phyloP scores from a whole-genome alignment of 2,329 filamentous ascomycete species.

The Elsinoe ampelina region DNA sequence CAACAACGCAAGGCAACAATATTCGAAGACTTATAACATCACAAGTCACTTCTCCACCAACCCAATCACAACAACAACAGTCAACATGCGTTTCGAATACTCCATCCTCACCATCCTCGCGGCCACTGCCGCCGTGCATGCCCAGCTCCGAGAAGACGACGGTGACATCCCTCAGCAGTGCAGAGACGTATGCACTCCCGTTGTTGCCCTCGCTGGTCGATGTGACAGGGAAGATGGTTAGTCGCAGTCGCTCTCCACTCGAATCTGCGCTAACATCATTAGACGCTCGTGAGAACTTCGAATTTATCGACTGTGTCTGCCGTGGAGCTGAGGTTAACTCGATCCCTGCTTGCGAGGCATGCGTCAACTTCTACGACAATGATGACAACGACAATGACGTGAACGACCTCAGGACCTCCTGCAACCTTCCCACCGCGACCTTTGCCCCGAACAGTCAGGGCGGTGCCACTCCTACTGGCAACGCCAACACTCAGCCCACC shows the following conservation, averaged over 20 bases:
- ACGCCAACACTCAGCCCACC: slow-evolving; percentile 2
- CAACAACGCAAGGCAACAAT: slow-evolving; percentile 2
- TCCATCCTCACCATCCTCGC: slow-evolving; percentile 13
- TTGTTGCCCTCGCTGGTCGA: slow-evolving; percentile 20
- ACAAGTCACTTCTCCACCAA: background rate
- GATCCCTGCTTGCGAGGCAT: slow-evolving; percentile 26
- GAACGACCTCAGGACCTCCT: slow-evolving; percentile 24
- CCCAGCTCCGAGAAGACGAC: slow-evolving; percentile 23
- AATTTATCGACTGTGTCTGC: slow-evolving; percentile 24
- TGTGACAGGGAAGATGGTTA: slow-evolving; percentile 23
- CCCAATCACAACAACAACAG: background rate
- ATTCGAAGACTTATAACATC: slow-evolving; percentile 1
- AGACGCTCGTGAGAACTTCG: background rate
- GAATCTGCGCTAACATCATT: background rate
- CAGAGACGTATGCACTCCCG: slow-evolving; percentile 22
- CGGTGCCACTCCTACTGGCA: background rate
- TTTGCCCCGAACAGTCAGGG: slow-evolving; percentile 18
- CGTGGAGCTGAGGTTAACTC: slow-evolving; percentile 21
- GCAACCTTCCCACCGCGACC: slow-evolving; percentile 24
- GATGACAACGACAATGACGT: slow-evolving; percentile 25
- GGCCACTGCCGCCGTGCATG: slow-evolving; percentile 16
- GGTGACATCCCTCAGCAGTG: slow-evolving; percentile 26
- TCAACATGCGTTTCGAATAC: slow-evolving; percentile 11
- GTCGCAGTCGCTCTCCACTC: too few species aligned
- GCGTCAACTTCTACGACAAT: slow-evolving; percentile 23